phyloP scores from a whole-genome alignment of 2,329 filamentous ascomycete genomes.

The Sarocladium kiliense region DNA sequence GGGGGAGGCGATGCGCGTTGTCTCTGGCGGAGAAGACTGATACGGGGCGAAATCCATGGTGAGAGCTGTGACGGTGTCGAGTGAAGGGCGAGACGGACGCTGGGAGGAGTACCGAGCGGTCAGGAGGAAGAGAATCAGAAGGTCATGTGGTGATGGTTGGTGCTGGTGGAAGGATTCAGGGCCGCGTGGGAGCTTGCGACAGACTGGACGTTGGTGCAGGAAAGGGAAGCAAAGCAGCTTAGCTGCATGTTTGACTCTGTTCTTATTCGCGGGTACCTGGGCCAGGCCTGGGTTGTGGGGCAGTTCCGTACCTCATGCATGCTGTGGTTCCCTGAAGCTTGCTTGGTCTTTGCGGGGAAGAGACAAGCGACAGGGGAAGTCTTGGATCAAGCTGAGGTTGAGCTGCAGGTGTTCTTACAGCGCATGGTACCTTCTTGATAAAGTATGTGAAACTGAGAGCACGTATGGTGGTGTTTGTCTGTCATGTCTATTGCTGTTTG shows the following conservation, averaged over 20 bases:
- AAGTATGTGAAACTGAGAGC: background rate
- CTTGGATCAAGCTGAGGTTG: background rate
- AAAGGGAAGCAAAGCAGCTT: too few relatives aligned
- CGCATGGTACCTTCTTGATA: too few relatives aligned
- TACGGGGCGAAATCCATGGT: conserved; percentile 94
- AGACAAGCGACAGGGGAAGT: background rate
- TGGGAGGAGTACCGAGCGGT: background rate
- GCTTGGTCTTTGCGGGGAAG: background rate
- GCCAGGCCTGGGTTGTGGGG: background rate
- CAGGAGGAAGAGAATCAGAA: background rate
- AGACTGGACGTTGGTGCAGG: background rate
- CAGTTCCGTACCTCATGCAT: background rate
- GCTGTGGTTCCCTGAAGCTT: background rate
- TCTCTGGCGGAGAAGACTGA: conserved; percentile 86
- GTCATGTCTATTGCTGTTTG: background rate
- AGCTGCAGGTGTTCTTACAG: background rate
- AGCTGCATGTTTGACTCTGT: background rate
- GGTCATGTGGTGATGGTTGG: background rate
- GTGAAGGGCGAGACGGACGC: background rate
- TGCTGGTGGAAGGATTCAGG: background rate
- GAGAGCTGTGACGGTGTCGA: conserved; percentile 5
- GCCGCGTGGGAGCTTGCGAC: background rate
- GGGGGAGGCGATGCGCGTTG: conserved; percentile 74
- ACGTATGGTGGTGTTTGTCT: background rate
- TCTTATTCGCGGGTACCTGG: background rate